phyloP scores from a whole-genome alignment of 2,329 filamentous ascomycete species.

The Aspergillus sp. region DNA sequence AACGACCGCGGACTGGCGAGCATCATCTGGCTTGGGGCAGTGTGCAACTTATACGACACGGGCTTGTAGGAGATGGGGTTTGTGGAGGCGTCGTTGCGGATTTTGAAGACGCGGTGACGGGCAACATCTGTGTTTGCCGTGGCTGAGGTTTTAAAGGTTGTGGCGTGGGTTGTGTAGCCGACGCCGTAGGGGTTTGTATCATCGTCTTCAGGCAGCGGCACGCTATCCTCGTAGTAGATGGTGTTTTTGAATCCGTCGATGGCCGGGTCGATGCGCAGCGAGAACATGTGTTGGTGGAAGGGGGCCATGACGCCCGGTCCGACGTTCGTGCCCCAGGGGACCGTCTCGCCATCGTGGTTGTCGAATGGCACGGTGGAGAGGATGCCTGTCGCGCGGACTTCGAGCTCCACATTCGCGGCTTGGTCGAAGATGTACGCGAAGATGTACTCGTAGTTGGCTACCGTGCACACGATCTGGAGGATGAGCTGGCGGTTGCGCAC shows the following conservation, averaged over 20 bases:
- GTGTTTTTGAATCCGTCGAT: slow-evolving; percentile 50
- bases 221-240: slow-evolving; percentile 51
- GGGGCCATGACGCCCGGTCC: slow-evolving; percentile 60
- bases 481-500: slow-evolving; percentile 58
- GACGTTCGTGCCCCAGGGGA: slow-evolving; percentile 61
- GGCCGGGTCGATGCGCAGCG: slow-evolving; percentile 55
- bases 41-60: slow-evolving; percentile 50
- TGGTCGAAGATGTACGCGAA: slow-evolving; percentile 65
- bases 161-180: slow-evolving; percentile 44
- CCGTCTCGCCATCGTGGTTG: slow-evolving; percentile 48
- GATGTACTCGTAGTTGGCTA: slow-evolving; percentile 67
- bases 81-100: slow-evolving; percentile 44
- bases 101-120: slow-evolving; percentile 50
- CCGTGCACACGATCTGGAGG: slow-evolving; percentile 61
- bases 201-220: slow-evolving; percentile 50
- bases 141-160: slow-evolving; percentile 39
- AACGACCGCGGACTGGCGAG: slow-evolving; percentile 43
- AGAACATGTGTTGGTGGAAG: slow-evolving; percentile 73
- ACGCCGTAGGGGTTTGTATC: slow-evolving; percentile 42
- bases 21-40: slow-evolving; percentile 51
- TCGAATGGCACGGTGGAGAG: slow-evolving; percentile 61
- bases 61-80: slow-evolving; percentile 49
- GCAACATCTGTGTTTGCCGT: slow-evolving; percentile 43
- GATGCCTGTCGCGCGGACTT: slow-evolving; percentile 61
- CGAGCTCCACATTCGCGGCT: slow-evolving; percentile 58